These are phyloP conservation scores for Penicillium robsamsonii DNA, from an alignment of 495 filamentous ascomycete genomes.

Conservation along the genomic window DNA sequence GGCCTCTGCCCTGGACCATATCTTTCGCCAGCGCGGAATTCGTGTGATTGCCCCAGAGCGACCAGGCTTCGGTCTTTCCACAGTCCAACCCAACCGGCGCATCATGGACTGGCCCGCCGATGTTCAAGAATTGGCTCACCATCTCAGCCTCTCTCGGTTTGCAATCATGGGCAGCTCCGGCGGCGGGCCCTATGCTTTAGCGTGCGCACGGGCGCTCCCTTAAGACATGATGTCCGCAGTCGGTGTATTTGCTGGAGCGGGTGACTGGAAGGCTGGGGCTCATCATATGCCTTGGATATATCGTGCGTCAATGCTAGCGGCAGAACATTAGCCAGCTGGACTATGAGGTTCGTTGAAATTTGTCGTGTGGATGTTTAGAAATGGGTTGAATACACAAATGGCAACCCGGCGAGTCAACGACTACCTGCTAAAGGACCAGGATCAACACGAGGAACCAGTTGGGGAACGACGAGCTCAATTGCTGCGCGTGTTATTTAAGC, in stretches of 20 bases:
- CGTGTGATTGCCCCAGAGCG: constrained; percentile 43
- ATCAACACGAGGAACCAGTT: neutral
- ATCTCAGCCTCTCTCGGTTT: constrained; percentile 37
- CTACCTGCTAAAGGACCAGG: constrained; percentile 9
- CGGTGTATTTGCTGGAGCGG: constrained; percentile 35
- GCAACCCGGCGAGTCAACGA: constrained; percentile 16
- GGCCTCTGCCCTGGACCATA: constrained; percentile 25
- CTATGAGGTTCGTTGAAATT: constrained; percentile 2
- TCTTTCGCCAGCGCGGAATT: constrained; percentile 25
- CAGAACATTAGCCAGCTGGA: constrained; percentile 7
- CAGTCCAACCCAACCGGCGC: constrained; percentile 31
- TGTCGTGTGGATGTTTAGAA: constrained; percentile 11
- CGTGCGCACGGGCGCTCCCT: constrained; percentile 40
- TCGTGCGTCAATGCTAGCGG: constrained; percentile 12
- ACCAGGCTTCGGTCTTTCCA: constrained; percentile 46
- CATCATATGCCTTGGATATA: constrained; percentile 13
- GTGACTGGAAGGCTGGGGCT: constrained; percentile 29
- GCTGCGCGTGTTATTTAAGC: constrained; percentile 21
- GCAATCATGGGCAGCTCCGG: constrained; percentile 45
- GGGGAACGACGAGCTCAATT: constrained; percentile 5
- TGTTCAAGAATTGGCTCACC: constrained; percentile 33
- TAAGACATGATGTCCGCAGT: constrained; percentile 30
- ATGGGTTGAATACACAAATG: constrained; percentile 4
- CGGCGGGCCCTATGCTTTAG: constrained; percentile 47
- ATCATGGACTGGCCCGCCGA: constrained; percentile 45